Evolutionary conservation across 768 basidiomycete species (phyloP).

Genomic region (Naganishia friedmannii): DNA sequence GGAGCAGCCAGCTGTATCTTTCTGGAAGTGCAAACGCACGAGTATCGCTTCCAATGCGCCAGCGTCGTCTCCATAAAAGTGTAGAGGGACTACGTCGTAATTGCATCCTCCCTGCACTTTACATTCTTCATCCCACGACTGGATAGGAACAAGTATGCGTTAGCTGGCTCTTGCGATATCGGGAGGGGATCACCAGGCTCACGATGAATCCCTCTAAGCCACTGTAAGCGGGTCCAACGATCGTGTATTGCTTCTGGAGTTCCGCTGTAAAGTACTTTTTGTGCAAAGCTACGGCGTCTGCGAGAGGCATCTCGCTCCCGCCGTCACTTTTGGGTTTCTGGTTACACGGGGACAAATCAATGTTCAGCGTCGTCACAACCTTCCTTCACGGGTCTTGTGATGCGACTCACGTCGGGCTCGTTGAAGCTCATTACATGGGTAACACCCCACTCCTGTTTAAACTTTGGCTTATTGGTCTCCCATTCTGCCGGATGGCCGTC

Average conservation of each 20-base stretch:
- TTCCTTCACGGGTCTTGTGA: background rate
- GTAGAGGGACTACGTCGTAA: slow-evolving; percentile 44
- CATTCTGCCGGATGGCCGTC: background rate
- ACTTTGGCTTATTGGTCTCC: slow-evolving; percentile 6
- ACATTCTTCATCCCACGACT: slow-evolving; percentile 42
- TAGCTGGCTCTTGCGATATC: no score
- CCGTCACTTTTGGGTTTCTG: background rate
- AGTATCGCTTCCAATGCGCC: slow-evolving; percentile 30
- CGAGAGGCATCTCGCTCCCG: slow-evolving; percentile 33
- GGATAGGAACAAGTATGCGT: background rate
- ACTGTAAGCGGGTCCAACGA: slow-evolving; percentile 41
- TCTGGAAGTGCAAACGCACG: background rate
- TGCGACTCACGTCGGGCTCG: slow-evolving; percentile 39
- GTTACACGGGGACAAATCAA: background rate
- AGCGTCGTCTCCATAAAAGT: slow-evolving; percentile 40
- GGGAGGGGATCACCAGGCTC: slow-evolving; percentile 21
- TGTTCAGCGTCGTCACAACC: background rate
- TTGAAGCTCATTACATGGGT: slow-evolving; percentile 42
- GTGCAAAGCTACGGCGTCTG: slow-evolving; percentile 29
- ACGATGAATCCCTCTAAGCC: slow-evolving; percentile 38
- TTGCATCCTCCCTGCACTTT: slow-evolving; percentile 33
- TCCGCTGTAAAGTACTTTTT: slow-evolving; percentile 37
- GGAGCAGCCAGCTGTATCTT: background rate
- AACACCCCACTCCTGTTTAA: slow-evolving; percentile 29
- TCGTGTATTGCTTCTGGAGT: slow-evolving; percentile 32